These are phyloP conservation scores for Azolla pinnata DNA, from an alignment of 75 land plant genomes.

Conservation along the genomic window DNA sequence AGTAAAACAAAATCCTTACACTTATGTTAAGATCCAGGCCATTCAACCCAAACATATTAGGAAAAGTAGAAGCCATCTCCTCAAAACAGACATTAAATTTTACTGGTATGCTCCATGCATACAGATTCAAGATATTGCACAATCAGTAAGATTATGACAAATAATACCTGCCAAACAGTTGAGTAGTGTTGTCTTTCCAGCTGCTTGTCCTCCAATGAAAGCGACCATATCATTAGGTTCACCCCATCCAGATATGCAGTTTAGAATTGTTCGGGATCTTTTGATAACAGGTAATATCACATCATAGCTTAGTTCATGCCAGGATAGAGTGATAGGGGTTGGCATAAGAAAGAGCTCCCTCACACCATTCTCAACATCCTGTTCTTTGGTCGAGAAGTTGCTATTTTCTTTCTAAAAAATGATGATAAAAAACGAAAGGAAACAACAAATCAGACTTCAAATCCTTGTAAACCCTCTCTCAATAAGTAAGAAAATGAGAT, in stretches of 20 bases:
- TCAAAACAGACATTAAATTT: no score
- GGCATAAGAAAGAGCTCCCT: conserved; percentile 14
- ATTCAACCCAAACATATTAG: no score
- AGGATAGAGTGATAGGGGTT: conserved; percentile 22
- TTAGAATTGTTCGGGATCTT: conserved; percentile 13
- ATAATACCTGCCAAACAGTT: conserved; percentile 31
- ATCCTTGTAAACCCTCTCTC: no score
- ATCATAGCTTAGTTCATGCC: conserved; percentile 31
- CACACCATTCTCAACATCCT: conserved; percentile 11
- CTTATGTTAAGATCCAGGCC: no score
- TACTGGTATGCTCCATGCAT: no score
- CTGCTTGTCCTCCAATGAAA: conserved; percentile 12
- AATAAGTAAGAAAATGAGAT: background rate
- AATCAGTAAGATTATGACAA: no score
- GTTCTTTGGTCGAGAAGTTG: background rate
- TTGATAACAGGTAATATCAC: conserved; percentile 18
- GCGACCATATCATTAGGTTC: conserved; percentile 27
- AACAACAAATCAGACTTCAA: background rate
- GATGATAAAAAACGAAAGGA: background rate
- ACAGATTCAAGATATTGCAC: no score
- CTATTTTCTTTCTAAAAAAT: background rate
- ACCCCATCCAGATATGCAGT: conserved; percentile 22
- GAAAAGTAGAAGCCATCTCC: no score
- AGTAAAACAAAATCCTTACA: no score
- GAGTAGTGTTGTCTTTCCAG: conserved; percentile 24